Percentiles rank a stretch among this genome's conserved stretches.
phyloP scores from a whole-genome alignment of 192 early-diverging fungal species.

The Irineochytrium annulatum region DNA sequence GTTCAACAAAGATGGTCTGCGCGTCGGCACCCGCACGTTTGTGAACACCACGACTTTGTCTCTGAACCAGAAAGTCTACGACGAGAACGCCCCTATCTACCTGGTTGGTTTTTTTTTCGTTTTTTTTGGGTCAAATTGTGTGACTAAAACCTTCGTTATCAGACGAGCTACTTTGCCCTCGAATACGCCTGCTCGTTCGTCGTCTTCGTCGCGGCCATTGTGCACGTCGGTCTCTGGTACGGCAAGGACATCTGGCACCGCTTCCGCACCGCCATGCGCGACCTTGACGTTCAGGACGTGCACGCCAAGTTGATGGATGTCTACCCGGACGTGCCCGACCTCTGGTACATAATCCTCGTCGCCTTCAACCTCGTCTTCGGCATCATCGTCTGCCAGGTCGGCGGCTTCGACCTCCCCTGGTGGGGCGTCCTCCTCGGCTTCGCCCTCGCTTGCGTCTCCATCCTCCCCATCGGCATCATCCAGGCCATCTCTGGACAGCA shows the following conservation, averaged over 20 bases:
- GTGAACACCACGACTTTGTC: background rate
- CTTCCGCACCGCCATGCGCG: conserved; percentile 3
- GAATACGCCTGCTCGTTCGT: conserved; percentile 12
- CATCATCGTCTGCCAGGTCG: conserved; percentile 20
- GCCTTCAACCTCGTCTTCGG: conserved; percentile 13
- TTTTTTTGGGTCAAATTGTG: no score
- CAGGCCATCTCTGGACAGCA: conserved; percentile 74
- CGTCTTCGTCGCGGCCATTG: conserved; percentile 10
- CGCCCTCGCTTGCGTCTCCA: conserved; percentile 13
- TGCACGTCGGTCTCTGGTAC: conserved; percentile 23
- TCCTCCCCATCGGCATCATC: conserved; percentile 69
- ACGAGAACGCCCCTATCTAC: conserved; percentile 22
- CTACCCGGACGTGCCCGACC: conserved; percentile 64
- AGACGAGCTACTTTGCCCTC: conserved; percentile 7
- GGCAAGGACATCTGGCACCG: conserved; percentile 16
- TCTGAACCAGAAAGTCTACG: conserved; percentile 21
- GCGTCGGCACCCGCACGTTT: background rate
- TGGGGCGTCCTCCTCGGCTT: conserved; percentile 51
- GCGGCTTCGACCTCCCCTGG: conserved; percentile 64
- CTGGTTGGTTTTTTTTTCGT: no score
- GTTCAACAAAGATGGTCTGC: conserved; percentile 5
- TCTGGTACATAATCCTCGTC: conserved; percentile 53
- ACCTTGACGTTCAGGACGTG: conserved; percentile 40
- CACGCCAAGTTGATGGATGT: conserved; percentile 65
- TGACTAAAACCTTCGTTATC: no score